Evolutionary conservation across 2,329 filamentous ascomycete species (phyloP).

Genomic region (Fusarium compactum): DNA sequence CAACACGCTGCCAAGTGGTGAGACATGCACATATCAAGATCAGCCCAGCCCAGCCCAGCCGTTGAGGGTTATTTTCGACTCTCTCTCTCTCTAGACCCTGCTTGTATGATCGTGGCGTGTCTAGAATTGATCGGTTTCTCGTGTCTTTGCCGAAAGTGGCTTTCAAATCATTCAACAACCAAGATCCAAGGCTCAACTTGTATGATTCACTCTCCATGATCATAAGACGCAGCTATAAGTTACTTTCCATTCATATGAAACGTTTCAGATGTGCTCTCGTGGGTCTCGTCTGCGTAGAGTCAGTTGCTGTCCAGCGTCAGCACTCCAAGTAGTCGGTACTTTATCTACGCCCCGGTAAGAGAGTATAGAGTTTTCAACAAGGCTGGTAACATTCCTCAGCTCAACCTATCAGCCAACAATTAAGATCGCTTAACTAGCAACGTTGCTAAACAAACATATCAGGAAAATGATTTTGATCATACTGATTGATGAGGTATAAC

Average conservation of each 20-base stretch:
- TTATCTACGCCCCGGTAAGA: constrained; percentile 9
- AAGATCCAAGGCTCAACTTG: background rate
- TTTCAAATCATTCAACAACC: constrained; percentile 1
- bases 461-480: constrained; percentile 24
- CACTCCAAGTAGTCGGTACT: constrained; percentile 6
- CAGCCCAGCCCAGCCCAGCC: background rate
- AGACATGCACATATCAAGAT: constrained; percentile 28
- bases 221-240: constrained; percentile 15
- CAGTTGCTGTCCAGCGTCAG: constrained; percentile 21
- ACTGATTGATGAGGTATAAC: constrained; percentile 20
- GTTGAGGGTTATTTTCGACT: background rate
- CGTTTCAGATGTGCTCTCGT: constrained; percentile 24
- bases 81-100: constrained; percentile 10
- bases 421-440: background rate
- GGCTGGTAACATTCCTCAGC: constrained; percentile 5
- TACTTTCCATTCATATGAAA: constrained; percentile 27
- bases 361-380: background rate
- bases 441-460: background rate
- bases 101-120: constrained; percentile 11
- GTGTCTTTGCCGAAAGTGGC: background rate
- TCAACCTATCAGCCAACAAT: background rate
- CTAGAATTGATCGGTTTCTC: background rate
- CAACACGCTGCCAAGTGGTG: constrained; percentile 16
- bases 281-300: background rate
- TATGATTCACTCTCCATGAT: background rate